Conservation (phyloP, 148 eudicot genomes). For the Diospyros kaki region DNA sequence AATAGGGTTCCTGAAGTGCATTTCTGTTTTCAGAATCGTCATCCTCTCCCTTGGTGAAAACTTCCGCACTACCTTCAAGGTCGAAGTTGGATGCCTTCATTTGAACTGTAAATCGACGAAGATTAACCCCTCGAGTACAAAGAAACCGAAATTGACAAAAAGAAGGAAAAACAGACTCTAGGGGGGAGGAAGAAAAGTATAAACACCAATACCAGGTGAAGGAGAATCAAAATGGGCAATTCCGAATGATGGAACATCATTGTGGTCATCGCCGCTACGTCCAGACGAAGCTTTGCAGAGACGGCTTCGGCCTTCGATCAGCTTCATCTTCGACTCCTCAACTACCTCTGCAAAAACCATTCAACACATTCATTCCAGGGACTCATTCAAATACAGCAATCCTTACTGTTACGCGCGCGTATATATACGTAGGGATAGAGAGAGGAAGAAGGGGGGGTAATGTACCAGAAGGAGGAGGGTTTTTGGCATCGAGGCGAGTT, state of each 20-base stretch:
- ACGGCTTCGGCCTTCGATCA: too few species aligned
- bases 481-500: conserved; percentile 20
- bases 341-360: not conserved
- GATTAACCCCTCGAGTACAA: too few species aligned
- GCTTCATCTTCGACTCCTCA: conserved; percentile 1
- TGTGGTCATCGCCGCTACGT: not conserved
- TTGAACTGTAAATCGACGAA: conserved; percentile 4
- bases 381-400: not conserved
- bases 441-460: conserved; percentile 7
- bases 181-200: not conserved
- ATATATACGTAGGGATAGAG: not conserved
- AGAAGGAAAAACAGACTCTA: not conserved
- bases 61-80: not conserved
- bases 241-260: conserved; percentile 34
- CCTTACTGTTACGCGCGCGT: not conserved
- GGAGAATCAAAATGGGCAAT: conserved; percentile 52
- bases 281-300: too few species aligned
- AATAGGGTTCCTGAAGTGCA: not conserved
- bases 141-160: not conserved
- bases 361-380: not conserved
- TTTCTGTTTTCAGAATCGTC: not conserved
- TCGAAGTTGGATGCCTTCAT: not conserved
- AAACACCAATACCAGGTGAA: conserved; percentile 11
- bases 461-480: conserved; percentile 10
- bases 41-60: not conserved